Evolutionary conservation across 2,329 filamentous ascomycete species (phyloP), one percentile per base, ranked within the genome.

Genomic region (Colletotrichum sp.): DNA sequence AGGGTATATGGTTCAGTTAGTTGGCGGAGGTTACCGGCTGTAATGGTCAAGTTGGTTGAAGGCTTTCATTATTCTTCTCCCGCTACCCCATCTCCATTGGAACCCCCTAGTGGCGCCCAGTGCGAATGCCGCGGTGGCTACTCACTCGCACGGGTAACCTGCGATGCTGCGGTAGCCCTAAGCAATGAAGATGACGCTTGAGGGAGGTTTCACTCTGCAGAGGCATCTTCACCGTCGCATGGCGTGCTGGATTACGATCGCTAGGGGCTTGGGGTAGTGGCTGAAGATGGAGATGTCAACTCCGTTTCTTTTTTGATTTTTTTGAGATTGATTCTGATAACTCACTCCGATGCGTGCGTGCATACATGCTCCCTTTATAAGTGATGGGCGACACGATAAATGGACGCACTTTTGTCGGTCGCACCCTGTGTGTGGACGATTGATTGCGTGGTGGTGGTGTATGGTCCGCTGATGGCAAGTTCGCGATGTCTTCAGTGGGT

Each of bases 201-300:
- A 93, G 92, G 89, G 92, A 93, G 92, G 92, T 74, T 86, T 93
- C 90, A 93, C 92, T 92, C 91, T 92, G 92, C 92, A 93, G 90
- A 93, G 92, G 84, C 84, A 88, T 92, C 89, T 91, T 90, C 91
- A 91, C 92, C 92, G 90, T 92, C 89, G 89, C 88, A 88, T 93
- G 92, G 92, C 92, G 91, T 87, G 88, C 86, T 91, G 92, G 92
- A 93, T 89, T 85, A 93, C 92, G 91, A 89, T 88, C 87, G 88
- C 86, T 88, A 83, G 88, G 89, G 90, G 90, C 85, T 86, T 92
- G 91, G 89, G 87, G 86, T 88, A 85, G 85, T 81, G 83, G 83
- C 82, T 84, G 84, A 88, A 88, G 90, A 90, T 90, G 87, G 90
- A 88, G 86, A 87, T 83, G 86, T 85, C 89, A 80, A 91, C 89